phyloP scores from a whole-genome alignment of 2,329 filamentous ascomycete genomes.

The Fusarium proliferatum region DNA sequence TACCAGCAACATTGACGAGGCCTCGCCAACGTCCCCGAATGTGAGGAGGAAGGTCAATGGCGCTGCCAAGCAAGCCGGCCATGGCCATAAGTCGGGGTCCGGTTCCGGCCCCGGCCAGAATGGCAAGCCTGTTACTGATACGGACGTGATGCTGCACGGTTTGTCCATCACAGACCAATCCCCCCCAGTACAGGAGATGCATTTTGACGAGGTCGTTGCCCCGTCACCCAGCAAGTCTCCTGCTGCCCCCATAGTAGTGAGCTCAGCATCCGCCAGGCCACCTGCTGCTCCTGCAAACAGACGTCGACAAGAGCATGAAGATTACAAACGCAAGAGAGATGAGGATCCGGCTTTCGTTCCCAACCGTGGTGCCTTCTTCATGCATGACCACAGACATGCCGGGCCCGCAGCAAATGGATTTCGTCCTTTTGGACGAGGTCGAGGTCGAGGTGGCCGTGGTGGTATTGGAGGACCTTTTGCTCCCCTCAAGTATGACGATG shows the following conservation, averaged over 20 bases:
- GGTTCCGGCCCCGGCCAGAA: slow-evolving; percentile 50
- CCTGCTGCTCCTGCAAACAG: slow-evolving; percentile 73
- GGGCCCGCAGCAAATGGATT: slow-evolving; percentile 83
- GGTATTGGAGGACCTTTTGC: slow-evolving; percentile 67
- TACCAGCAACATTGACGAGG: slow-evolving; percentile 70
- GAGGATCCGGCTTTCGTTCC: slow-evolving; percentile 94
- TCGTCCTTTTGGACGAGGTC: slow-evolving; percentile 74
- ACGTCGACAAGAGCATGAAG: slow-evolving; percentile 86
- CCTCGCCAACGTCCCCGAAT: slow-evolving; percentile 61
- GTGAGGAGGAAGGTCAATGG: slow-evolving; percentile 57
- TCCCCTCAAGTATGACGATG: slow-evolving; percentile 70
- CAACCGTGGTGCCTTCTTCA: slow-evolving; percentile 94
- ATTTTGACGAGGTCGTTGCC: slow-evolving; percentile 57
- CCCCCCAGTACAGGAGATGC: slow-evolving; percentile 56
- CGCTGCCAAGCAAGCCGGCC: slow-evolving; percentile 49
- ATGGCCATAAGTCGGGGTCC: slow-evolving; percentile 50
- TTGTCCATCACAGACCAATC: slow-evolving; percentile 58
- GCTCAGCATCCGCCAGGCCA: slow-evolving; percentile 61
- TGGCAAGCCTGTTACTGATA: slow-evolving; percentile 59
- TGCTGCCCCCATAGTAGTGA: slow-evolving; percentile 64
- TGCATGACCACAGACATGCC: slow-evolving; percentile 90
- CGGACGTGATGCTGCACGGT: slow-evolving; percentile 69
- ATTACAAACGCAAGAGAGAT: slow-evolving; percentile 88
- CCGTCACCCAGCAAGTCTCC: slow-evolving; percentile 55
- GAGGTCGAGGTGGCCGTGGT: slow-evolving; percentile 71